Evolutionary conservation across 2,329 filamentous ascomycete genomes (phyloP).

Genomic region (Botrytis cinerea): DNA sequence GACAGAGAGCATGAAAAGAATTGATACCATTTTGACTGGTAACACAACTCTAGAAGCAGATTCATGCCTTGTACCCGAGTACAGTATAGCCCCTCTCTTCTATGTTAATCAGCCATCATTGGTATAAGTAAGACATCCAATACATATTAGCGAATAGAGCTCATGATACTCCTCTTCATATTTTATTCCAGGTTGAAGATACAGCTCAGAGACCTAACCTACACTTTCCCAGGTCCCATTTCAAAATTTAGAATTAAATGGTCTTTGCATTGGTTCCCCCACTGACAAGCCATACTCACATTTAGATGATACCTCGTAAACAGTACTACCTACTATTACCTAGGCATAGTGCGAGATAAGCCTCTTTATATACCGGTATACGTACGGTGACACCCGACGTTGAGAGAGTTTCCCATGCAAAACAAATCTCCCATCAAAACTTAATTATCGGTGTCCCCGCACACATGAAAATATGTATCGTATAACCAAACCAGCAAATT

Average conservation of each 20-base stretch:
- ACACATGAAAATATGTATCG: neutral
- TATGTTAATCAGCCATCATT: neutral
- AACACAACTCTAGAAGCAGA: neutral
- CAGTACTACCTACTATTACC: neutral
- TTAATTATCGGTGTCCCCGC: neutral
- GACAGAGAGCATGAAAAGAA: neutral
- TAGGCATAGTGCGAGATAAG: neutral
- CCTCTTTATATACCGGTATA: neutral
- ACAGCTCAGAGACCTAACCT: neutral
- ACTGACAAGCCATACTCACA: neutral
- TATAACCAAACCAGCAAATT: neutral
- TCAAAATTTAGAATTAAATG: neutral
- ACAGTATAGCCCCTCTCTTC: neutral
- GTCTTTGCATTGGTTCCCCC: neutral
- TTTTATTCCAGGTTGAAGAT: neutral
- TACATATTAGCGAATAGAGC: neutral
- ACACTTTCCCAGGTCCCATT: neutral
- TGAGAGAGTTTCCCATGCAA: neutral
- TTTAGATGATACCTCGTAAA: neutral
- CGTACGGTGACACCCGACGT: neutral
- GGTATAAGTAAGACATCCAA: neutral
- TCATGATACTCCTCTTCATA: neutral
- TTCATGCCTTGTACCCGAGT: neutral
- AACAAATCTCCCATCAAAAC: neutral
- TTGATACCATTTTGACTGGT: neutral